Evolutionary conservation across 2,329 filamentous ascomycete genomes (phyloP).

Genomic region (Beauveria australis): DNA sequence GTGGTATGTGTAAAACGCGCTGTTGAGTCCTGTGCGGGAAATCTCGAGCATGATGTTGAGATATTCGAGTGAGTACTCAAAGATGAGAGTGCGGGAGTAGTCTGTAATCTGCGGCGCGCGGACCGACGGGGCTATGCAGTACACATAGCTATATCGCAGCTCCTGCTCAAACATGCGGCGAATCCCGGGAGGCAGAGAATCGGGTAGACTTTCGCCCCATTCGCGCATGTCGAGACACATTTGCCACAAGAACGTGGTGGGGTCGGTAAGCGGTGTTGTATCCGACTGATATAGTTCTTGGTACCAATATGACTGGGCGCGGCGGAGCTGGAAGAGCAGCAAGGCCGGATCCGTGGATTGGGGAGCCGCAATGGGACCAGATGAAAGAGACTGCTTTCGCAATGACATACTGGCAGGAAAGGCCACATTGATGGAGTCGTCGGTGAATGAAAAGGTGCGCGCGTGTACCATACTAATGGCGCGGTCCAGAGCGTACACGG

Average conservation of each 20-base stretch:
- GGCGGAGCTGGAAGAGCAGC: constrained; percentile 74
- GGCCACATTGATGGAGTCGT: constrained; percentile 77
- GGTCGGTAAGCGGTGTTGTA: constrained; percentile 57
- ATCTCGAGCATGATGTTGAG: constrained; percentile 65
- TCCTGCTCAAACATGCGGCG: constrained; percentile 79
- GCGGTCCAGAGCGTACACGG: constrained; percentile 80
- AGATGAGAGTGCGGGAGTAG: constrained; percentile 72
- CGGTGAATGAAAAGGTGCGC: constrained; percentile 85
- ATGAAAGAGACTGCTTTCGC: constrained; percentile 33
- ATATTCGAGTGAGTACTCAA: constrained; percentile 80
- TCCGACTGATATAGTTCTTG: constrained; percentile 79
- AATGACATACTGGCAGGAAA: constrained; percentile 48
- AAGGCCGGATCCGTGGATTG: constrained; percentile 61
- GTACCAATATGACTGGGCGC: constrained; percentile 82
- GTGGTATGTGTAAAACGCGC: constrained; percentile 73
- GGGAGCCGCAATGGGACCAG: constrained; percentile 34
- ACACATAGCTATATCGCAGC: constrained; percentile 81
- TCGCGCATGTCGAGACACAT: constrained; percentile 67
- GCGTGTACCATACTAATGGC: constrained; percentile 84
- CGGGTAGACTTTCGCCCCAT: constrained; percentile 74
- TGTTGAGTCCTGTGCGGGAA: constrained; percentile 48
- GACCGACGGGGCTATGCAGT: constrained; percentile 75
- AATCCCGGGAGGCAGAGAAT: constrained; percentile 54
- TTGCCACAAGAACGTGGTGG: constrained; percentile 65
- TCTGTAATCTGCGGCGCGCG: constrained; percentile 64